Base-by-base conservation (phyloP, 768 basidiomycete species). In the Sporobolomyces pararoseus region DNA sequence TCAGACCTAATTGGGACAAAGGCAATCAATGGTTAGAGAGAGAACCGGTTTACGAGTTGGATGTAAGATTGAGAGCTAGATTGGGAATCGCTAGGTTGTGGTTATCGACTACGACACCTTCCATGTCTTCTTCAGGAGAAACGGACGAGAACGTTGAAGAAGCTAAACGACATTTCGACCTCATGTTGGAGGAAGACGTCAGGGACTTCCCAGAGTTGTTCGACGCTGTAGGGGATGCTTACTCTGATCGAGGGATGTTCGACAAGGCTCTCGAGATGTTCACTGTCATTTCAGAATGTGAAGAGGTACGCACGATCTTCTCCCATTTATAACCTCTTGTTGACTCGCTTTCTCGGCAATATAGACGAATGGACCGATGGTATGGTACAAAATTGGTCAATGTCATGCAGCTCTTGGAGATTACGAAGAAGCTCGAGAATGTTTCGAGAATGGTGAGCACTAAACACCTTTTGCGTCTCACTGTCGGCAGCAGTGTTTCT, bases 221-320 rank as follows among this genome's bases (percentile, higher is more conserved):
- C 75, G 83, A 82, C 0, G 91, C 94, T 76, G 87, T 95, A 39
- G 93, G 89, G 0, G 90, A 91, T 73, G 89, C 89, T 0, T 89
- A 89, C 77, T 88, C 88, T 72, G 87, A 90, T 46, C 82, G 84
- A 12, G 86, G 86, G 70, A 81, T 90, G 81, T 91, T 86, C 79
- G 85, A 84, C 0, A 86, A 90, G 59, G 95, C 95, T 0, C 82
- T 86, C 31, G 86, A 86, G 0, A 88, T 91, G 52, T 94, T 91
- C 75, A 89, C 89, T 77, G 81, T 85, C 14, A 84, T 95, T 27
- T 88, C 90, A 23, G 85, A 84, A 12, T 86, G 89, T 77, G 85
- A 87, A 23, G 86, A 84, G 60, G 91, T 91, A 77, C 39, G 86
- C 79, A 16, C 16, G 29, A 37, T 63, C 34, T 29, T 35, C 44